Conservation (phyloP, 2,329 filamentous ascomycete species). For the Cladosporium velox region DNA sequence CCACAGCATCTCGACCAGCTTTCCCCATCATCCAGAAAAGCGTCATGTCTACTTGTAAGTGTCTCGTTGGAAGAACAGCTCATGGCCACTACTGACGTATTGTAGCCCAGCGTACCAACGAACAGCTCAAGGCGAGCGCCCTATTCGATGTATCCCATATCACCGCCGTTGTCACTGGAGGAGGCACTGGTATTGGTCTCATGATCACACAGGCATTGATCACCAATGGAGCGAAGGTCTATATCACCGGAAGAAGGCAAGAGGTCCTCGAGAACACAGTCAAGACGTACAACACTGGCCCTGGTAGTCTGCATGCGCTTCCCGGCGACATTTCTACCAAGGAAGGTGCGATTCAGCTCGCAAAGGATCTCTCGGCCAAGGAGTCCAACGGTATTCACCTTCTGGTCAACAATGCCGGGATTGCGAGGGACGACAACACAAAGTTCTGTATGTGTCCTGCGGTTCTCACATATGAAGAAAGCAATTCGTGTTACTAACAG, state of each 20-base stretch:
- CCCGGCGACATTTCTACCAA: conserved; percentile 55
- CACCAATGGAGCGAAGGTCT: conserved; percentile 46
- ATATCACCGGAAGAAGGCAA: conserved; percentile 49
- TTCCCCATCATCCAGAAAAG: conserved; percentile 24
- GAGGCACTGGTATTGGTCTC: conserved; percentile 46
- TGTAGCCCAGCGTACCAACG: conserved; percentile 31
- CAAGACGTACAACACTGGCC: conserved; percentile 48
- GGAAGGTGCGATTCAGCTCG: conserved; percentile 47
- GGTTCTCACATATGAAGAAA: background rate
- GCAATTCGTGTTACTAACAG: background rate
- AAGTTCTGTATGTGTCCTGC: conserved; percentile 43
- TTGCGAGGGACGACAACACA: conserved; percentile 55
- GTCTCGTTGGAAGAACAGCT: background rate
- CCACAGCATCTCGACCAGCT: conserved; percentile 24
- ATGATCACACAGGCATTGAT: conserved; percentile 43
- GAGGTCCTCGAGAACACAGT: conserved; percentile 48
- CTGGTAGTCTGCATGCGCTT: conserved; percentile 44
- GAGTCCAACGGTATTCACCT: conserved; percentile 57
- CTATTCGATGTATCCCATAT: conserved; percentile 51
- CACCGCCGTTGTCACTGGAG: conserved; percentile 50
- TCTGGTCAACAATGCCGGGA: conserved; percentile 57
- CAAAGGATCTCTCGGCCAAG: conserved; percentile 44
- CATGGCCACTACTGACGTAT: background rate
- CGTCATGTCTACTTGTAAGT: conserved; percentile 27
- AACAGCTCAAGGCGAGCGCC: conserved; percentile 44